Evolutionary conservation across 2,329 filamentous ascomycete genomes (phyloP).

Genomic region (Pseudopithomyces chartarum): DNA sequence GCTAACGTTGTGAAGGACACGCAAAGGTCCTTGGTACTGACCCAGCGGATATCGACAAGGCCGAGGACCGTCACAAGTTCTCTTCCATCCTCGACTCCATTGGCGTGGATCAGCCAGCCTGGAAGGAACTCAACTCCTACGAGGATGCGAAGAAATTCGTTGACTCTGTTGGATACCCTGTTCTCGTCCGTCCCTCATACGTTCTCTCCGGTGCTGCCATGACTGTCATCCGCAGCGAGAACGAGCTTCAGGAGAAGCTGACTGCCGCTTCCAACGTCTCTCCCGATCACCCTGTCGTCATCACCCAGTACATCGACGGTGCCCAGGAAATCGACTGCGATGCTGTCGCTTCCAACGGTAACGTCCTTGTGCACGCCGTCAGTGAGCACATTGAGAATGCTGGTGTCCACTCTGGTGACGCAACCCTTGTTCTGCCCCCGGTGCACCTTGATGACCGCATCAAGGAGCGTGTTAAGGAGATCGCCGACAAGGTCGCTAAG

Average conservation of each 20-base stretch:
- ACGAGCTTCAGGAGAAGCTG: constrained; percentile 93
- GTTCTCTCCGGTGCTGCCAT: constrained; percentile 97
- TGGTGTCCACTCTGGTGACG: constrained; percentile 97
- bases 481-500: constrained; percentile 93
- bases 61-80: constrained; percentile 98
- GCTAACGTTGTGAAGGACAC: constrained; percentile 47
- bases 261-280: constrained; percentile 88
- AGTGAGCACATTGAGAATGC: constrained; percentile 97
- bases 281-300: constrained; percentile 96
- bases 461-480: constrained; percentile 89
- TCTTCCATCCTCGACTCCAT: constrained; percentile 97
- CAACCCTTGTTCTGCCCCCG: constrained; percentile 90
- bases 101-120: constrained; percentile 93
- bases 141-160: constrained; percentile 87
- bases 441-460: constrained; percentile 75
- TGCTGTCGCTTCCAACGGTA: constrained; percentile 83
- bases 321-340: constrained; percentile 97
- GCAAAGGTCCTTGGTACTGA: constrained; percentile 92
- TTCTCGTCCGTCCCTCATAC: constrained; percentile 92
- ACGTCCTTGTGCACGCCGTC: constrained; percentile 88
- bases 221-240: constrained; percentile 89
- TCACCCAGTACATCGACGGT: constrained; percentile 97
- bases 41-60: constrained; percentile 94
- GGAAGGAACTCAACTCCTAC: constrained; percentile 95
- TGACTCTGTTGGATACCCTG: constrained; percentile 84